Base-by-base conservation (phyloP, 192 early-diverging fungal species). In the Oehlia diaphana region DNA sequence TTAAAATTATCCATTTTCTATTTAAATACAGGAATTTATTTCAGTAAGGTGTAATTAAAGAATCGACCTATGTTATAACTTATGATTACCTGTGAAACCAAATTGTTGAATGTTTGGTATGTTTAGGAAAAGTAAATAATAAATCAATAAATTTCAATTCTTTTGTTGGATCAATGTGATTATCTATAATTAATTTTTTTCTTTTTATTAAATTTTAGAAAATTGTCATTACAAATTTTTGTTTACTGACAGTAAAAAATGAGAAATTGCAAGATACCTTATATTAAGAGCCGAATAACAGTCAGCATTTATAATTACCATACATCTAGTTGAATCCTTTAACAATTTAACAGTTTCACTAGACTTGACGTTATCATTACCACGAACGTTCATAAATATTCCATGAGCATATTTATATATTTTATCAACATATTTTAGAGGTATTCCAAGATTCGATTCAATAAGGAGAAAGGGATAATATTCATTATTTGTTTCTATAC, bases 221-320 rank as follows among this genome's bases (percentile, higher is more conserved):
- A 33, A 31, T 10, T 35, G 0, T 14, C 12, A 47, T 53, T 6
- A 39, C 49, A 37, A 13, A 35, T 23, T 26, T 64, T 67, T 77
- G 35, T 2, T 14, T 64, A n/a, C 7, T 61, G 26, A 64, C 67
- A 42, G 26, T 3, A 37, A 65, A 19, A 14, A 21, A 42, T 7
- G 13, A 26, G 28, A 23, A 1, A 3, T 9, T 67, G 19, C 4
- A 35, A 21, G 4, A 53, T 83, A 87, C 88, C 88, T 84, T 10
- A 79, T 78, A 79, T 89, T 89, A 69, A 85, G 74, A 21, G 86
- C 88, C 10, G 81, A 85, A 78, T 85, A 86, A 10, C 85, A 83
- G 5, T 89, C 88, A n/a, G 88, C 86, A 42, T 85, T 88, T 42
- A 89, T 65, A 0, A 89, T 69, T 74, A 87, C 76, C 76, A 89